Conservation (phyloP, 805 yeast species). For the Cyberlindnera xylosilytica region DNA sequence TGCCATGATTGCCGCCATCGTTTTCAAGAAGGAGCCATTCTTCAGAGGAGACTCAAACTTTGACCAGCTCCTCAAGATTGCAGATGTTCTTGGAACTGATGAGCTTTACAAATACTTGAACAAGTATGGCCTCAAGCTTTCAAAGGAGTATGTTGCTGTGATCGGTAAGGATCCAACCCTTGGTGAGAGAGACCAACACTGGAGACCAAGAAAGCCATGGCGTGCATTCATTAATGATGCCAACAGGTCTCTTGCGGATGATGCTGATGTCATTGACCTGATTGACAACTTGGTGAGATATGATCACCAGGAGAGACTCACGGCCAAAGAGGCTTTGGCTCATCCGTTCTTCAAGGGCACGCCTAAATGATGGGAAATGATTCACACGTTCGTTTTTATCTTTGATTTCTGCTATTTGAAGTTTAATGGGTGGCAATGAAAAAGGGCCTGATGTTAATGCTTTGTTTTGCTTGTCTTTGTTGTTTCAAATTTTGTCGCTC, state of each 20-base stretch:
- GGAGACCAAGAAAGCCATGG: slow-evolving; percentile 60
- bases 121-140: slow-evolving; percentile 69
- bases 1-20: slow-evolving; percentile 86
- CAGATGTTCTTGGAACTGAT: slow-evolving; percentile 83
- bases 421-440: too few relatives aligned
- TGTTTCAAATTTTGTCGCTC: background rate
- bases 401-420: background rate
- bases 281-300: slow-evolving; percentile 76
- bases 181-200: slow-evolving; percentile 6
- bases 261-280: slow-evolving; percentile 78
- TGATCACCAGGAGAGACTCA: slow-evolving; percentile 84
- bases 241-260: slow-evolving; percentile 64
- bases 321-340: slow-evolving; percentile 85
- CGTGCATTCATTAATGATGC: slow-evolving; percentile 63
- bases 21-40: slow-evolving; percentile 88
- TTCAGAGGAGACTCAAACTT: slow-evolving; percentile 89
- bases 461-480: background rate
- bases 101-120: slow-evolving; percentile 64
- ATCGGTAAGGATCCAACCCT: slow-evolving; percentile 69
- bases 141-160: slow-evolving; percentile 73
- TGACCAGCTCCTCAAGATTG: slow-evolving; percentile 88
- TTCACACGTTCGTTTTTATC: background rate
- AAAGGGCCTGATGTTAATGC: too few relatives aligned
- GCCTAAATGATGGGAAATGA: background rate
- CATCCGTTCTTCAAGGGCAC: slow-evolving; percentile 46